Percentiles rank a stretch among this genome's conserved stretches.
phyloP scores from a whole-genome alignment of 768 basidiomycete species.

The Kwoniella bestiolae region DNA sequence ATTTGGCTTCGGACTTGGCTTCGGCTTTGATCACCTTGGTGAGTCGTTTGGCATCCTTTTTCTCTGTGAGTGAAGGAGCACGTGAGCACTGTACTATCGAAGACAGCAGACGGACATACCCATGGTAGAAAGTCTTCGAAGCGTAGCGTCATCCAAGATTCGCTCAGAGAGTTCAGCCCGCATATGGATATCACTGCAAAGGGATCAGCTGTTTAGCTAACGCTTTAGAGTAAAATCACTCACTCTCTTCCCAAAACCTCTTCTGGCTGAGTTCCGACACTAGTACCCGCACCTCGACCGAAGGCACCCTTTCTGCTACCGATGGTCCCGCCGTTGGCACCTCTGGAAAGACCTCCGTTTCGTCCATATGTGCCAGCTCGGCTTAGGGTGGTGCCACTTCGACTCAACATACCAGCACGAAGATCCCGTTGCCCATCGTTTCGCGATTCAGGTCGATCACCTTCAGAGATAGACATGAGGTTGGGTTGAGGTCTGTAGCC shows the following conservation, averaged over 20 bases:
- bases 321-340: slow-evolving; percentile 50
- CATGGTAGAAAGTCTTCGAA: slow-evolving; percentile 50
- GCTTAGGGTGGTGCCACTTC: slow-evolving; percentile 44
- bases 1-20: slow-evolving; percentile 69
- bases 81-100: not conserved
- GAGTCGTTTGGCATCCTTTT: slow-evolving; percentile 64
- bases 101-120: slow-evolving; percentile 11
- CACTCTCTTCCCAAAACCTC: slow-evolving; percentile 53
- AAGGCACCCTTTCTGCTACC: slow-evolving; percentile 50
- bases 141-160: slow-evolving; percentile 47
- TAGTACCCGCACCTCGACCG: slow-evolving; percentile 52
- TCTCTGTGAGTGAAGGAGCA: slow-evolving; percentile 23
- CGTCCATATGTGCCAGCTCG: slow-evolving; percentile 47
- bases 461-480: slow-evolving; percentile 39
- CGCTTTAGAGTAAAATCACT: no score
- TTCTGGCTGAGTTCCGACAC: slow-evolving; percentile 54
- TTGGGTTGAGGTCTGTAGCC: slow-evolving; percentile 42
- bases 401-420: slow-evolving; percentile 37
- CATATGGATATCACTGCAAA: slow-evolving; percentile 47
- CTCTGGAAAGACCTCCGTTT: slow-evolving; percentile 43
- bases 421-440: slow-evolving; percentile 33
- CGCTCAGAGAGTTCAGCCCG: slow-evolving; percentile 51
- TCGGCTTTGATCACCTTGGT: slow-evolving; percentile 74
- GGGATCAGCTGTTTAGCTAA: not conserved
- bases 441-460: slow-evolving; percentile 25